These are phyloP conservation scores for Amorphotheca resinae DNA, from an alignment of 495 filamentous ascomycete species.

Conservation along the genomic window DNA sequence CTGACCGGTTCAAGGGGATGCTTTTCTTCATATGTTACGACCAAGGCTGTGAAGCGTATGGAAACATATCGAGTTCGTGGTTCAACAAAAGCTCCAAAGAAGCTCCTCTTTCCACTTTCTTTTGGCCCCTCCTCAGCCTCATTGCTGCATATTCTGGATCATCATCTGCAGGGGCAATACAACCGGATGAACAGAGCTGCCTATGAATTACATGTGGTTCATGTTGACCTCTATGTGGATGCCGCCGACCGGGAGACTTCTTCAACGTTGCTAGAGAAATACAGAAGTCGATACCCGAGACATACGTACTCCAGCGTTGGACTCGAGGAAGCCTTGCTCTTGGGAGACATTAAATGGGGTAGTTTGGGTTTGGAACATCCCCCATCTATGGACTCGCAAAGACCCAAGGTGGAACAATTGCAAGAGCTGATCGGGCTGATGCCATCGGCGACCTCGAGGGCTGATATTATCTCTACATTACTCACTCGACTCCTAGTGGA, in stretches of 20 bases:
- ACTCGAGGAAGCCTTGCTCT: slow-evolving; percentile 43
- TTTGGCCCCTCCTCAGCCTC: slow-evolving; percentile 72
- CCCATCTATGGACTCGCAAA: slow-evolving; percentile 24
- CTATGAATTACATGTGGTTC: slow-evolving; percentile 53
- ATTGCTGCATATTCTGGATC: slow-evolving; percentile 62
- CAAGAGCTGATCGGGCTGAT: slow-evolving; percentile 42
- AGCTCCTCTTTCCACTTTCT: slow-evolving; percentile 66
- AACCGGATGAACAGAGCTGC: slow-evolving; percentile 41
- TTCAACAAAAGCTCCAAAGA: slow-evolving; percentile 29
- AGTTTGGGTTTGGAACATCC: slow-evolving; percentile 20
- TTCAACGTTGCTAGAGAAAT: slow-evolving; percentile 16
- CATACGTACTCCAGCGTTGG: slow-evolving; percentile 42
- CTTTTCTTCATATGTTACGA: slow-evolving; percentile 59
- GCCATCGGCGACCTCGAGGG: slow-evolving; percentile 56
- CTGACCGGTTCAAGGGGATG: slow-evolving; percentile 44
- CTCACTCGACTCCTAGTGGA: slow-evolving; percentile 56
- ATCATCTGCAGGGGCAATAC: slow-evolving; percentile 49
- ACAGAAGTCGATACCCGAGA: slow-evolving; percentile 41
- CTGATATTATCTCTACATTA: slow-evolving; percentile 59
- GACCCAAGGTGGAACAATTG: slow-evolving; percentile 31
- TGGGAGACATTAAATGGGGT: slow-evolving; percentile 30
- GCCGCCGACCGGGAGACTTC: slow-evolving; percentile 13
- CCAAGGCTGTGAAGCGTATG: slow-evolving; percentile 70
- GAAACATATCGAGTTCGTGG: slow-evolving; percentile 42
- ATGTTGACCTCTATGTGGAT: slow-evolving; percentile 21